These are phyloP conservation scores for Physcomitrium patens DNA, from an alignment of 225 moss, liverwort and hornwort species.

Conservation along the genomic window DNA sequence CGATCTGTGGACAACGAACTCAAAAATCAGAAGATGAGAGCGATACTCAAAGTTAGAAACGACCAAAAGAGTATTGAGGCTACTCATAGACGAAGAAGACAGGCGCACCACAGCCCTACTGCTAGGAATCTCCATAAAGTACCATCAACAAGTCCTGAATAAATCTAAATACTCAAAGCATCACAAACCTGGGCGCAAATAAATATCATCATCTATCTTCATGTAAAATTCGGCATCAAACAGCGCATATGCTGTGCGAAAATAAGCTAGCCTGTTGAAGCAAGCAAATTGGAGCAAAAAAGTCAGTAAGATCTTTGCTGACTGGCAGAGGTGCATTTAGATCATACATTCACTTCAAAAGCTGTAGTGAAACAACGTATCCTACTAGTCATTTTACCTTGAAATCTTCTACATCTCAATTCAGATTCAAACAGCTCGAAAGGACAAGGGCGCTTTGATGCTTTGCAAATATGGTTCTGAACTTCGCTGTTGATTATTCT, in stretches of 20 bases:
- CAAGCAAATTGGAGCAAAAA: constrained; percentile 11
- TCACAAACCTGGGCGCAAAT: constrained; percentile 83
- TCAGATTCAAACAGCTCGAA: constrained; percentile 36
- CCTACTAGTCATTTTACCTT: constrained; percentile 34
- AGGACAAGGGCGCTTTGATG: constrained; percentile 22
- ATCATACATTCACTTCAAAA: background rate
- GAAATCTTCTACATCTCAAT: constrained; percentile 27
- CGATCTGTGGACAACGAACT: constrained; percentile 63
- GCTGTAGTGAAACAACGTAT: constrained; percentile 16
- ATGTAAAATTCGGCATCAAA: constrained; percentile 95
- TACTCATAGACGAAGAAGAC: background rate
- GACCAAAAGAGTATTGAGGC: background rate
- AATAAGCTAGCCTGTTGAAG: constrained; percentile 72
- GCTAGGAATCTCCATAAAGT: background rate
- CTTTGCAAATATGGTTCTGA: constrained; percentile 40
- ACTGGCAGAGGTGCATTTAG: background rate
- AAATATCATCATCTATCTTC: constrained; percentile 96
- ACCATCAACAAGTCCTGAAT: constrained; percentile 19
- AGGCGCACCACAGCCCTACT: background rate
- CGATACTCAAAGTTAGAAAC: background rate
- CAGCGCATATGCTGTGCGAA: constrained; percentile 78
- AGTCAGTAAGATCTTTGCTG: background rate
- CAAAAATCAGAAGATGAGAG: constrained; percentile 18
- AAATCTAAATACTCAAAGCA: background rate
- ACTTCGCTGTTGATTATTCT: background rate